Base-by-base conservation (phyloP, 192 early-diverging fungal species). In the Mortierella claussenii region DNA sequence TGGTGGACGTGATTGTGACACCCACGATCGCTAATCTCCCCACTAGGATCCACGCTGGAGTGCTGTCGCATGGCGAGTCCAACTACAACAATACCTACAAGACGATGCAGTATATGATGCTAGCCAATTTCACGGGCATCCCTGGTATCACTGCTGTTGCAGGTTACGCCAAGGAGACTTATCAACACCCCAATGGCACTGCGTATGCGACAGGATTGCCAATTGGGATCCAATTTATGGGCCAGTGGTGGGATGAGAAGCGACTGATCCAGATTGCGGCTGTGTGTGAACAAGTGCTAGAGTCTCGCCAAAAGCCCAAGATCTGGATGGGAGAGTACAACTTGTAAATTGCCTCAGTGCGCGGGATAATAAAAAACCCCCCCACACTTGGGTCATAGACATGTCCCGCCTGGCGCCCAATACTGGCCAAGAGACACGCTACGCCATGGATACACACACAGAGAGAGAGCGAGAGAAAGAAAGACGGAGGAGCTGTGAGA, bases 221-320 rank as follows among this genome's bases (percentile, higher is more conserved):
- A 9, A 80, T 91, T 45, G 89, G 86, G 30, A 58, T 90, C 51
- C 91, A 92, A 55, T 87, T 92, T 53, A 86, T 88, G 79, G 79
- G 82, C 6, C 80, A 84, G 50, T 92, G 91, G 91, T 90, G 83
- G 81, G 80, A 91, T 56, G 91, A 92, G 66, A 87, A 79, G 42
- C 34, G 82, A 18, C 69, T 92, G 5, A 76, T 90, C 23, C 73
- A 89, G 20, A 68, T 91, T 42, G 91, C 88, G 2, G 82, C 79
- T 53, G 74, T 81, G 1, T 81, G 79, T 30, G 89, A 92, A 51
- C 58, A 75, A 31, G 57, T 83, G 0, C 68, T 82, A 20, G 79
- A 68, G 27, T 30, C 65, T 15, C 79, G 80, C 30, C 69, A 60
- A n/a, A 64, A 75, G 51, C 83, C 81, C 44, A 74, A 76, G 56